Conservation (phyloP, 164 flowering plant genomes). For the Magnolia changhungtana region DNA sequence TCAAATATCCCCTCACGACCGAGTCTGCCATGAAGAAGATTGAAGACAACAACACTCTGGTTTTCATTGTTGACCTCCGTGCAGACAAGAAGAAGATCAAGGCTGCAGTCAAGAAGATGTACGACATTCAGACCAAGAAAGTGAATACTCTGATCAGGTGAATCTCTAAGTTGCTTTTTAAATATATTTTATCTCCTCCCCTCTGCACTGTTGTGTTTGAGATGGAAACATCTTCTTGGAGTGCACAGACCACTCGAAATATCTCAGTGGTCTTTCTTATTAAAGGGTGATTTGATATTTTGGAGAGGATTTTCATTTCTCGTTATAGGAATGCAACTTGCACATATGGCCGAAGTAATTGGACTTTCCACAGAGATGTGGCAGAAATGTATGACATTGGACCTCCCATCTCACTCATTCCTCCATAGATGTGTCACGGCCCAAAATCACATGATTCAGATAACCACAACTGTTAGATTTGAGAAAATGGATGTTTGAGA, state of each 20-base stretch:
- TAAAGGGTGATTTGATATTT: too few relatives aligned
- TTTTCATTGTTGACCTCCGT: conserved; percentile 70
- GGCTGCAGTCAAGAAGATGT: conserved; percentile 72
- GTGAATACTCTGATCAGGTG: conserved; percentile 68
- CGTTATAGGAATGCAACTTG: too few relatives aligned
- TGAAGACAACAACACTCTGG: conserved; percentile 73
- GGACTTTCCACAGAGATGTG: too few relatives aligned
- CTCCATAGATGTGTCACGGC: background rate
- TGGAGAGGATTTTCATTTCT: too few relatives aligned
- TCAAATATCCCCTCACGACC: conserved; percentile 60
- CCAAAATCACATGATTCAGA: background rate
- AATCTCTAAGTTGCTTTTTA: background rate
- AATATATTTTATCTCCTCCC: background rate
- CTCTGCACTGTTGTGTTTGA: background rate
- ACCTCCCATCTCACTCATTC: background rate
- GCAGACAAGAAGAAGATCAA: conserved; percentile 71
- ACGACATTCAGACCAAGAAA: conserved; percentile 69
- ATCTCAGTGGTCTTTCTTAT: too few relatives aligned
- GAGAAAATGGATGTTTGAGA: background rate
- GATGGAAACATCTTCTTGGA: background rate
- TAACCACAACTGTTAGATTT: background rate
- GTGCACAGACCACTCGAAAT: too few relatives aligned
- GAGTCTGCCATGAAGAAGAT: conserved; percentile 80
- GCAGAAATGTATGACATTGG: too few relatives aligned
- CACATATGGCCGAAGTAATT: too few relatives aligned